These are phyloP conservation scores for Talaromyces sp. DNA, from an alignment of 2,329 filamentous ascomycete genomes.

Conservation along the genomic window DNA sequence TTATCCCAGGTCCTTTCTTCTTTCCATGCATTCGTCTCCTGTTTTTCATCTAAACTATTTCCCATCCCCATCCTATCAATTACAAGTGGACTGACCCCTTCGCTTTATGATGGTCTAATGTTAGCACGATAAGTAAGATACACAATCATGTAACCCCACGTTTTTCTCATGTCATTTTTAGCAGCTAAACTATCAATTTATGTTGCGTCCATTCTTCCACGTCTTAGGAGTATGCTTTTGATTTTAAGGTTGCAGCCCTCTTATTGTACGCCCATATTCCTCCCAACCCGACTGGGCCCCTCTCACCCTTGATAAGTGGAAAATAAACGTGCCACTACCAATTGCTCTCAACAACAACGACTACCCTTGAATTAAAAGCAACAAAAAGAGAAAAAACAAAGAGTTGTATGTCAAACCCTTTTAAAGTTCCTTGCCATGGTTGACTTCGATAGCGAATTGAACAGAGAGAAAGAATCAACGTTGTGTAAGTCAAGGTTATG, in stretches of 20 bases:
- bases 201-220: conserved; percentile 43
- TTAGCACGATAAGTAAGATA: conserved; percentile 48
- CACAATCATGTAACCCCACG: conserved; percentile 48
- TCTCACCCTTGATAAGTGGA: not conserved
- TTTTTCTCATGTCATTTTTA: conserved; percentile 22
- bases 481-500: not conserved
- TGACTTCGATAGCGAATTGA: not conserved
- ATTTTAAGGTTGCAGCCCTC: not conserved
- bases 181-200: conserved; percentile 32
- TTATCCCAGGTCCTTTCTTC: conserved; percentile 8
- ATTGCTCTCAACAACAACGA: not conserved
- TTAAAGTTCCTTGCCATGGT: not conserved
- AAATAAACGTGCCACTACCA: not conserved
- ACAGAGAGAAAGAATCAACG: not conserved
- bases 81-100: conserved; percentile 22
- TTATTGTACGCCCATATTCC: not conserved
- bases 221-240: conserved; percentile 13
- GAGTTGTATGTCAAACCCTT: not conserved
- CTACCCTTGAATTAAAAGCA: not conserved
- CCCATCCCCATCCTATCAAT: conserved; percentile 21
- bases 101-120: conserved; percentile 31
- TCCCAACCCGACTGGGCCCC: too few relatives aligned
- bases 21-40: conserved; percentile 12
- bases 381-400: not conserved
- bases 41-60: conserved; percentile 20